These are phyloP conservation scores for Saturnispora gosingensis DNA, from an alignment of 805 yeast species.

Conservation along the genomic window DNA sequence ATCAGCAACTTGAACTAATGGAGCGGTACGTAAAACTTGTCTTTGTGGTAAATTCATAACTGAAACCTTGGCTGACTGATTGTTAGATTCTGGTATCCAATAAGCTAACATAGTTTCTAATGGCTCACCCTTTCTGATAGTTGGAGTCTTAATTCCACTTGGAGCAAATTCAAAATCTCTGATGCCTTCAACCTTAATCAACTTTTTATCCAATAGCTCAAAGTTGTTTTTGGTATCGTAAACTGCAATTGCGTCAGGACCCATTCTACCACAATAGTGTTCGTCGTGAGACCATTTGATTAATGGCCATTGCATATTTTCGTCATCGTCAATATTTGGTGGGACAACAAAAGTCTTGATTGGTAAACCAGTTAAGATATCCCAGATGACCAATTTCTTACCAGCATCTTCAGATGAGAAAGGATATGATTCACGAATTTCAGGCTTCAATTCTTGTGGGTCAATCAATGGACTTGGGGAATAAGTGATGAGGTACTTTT, in stretches of 20 bases:
- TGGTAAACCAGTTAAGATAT: slow-evolving; percentile 70
- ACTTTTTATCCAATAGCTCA: slow-evolving; percentile 77
- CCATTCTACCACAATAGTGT: slow-evolving; percentile 88
- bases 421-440: slow-evolving; percentile 55
- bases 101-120: slow-evolving; percentile 67
- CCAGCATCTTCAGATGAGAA: slow-evolving; percentile 85
- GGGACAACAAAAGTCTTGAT: slow-evolving; percentile 87
- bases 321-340: slow-evolving; percentile 54
- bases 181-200: slow-evolving; percentile 73
- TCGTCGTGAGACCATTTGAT: slow-evolving; percentile 94
- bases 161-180: slow-evolving; percentile 95
- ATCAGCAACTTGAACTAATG: slow-evolving; percentile 88
- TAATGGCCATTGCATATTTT: slow-evolving; percentile 82
- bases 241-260: slow-evolving; percentile 85
- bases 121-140: slow-evolving; percentile 39
- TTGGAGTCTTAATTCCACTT: slow-evolving; percentile 61
- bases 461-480: slow-evolving; percentile 74
- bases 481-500: slow-evolving; percentile 80
- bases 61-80: slow-evolving; percentile 92
- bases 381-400: slow-evolving; percentile 92
- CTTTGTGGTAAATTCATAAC: slow-evolving; percentile 81
- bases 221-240: slow-evolving; percentile 69
- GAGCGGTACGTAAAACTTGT: slow-evolving; percentile 78
- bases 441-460: slow-evolving; percentile 58
- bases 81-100: slow-evolving; percentile 90